Conservation (phyloP, 1,284 basidiomycete species). For the Ustilago cynodontis region DNA sequence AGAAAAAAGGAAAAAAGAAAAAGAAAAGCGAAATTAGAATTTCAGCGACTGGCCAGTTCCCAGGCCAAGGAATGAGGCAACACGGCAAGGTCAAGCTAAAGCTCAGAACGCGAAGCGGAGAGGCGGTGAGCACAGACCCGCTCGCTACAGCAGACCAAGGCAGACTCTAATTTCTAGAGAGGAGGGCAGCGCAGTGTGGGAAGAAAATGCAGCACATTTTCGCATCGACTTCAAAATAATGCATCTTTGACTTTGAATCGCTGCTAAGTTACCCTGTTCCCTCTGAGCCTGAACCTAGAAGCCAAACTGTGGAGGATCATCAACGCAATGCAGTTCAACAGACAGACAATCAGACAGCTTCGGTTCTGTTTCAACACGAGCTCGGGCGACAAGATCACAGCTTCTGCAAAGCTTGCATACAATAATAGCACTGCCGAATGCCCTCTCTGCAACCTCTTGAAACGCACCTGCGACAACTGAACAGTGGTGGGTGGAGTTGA, state of each 20-base stretch:
- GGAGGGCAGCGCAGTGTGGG: neutral
- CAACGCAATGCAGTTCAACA: neutral
- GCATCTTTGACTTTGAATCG: neutral
- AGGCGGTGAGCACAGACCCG: slow-evolving; percentile 5
- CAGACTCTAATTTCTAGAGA: slow-evolving; percentile 2
- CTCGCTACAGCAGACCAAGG: neutral
- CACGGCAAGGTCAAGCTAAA: too few species aligned
- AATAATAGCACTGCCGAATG: slow-evolving; percentile 2
- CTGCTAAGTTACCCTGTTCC: neutral
- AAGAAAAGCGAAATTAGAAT: neutral
- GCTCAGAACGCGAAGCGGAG: too few species aligned
- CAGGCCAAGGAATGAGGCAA: neutral
- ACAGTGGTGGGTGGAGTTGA: too few species aligned
- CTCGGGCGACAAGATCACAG: neutral
- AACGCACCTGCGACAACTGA: too few species aligned
- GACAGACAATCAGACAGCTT: neutral
- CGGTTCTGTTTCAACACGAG: neutral
- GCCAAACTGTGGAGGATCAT: neutral
- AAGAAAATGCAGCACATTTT: neutral
- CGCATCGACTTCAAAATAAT: neutral
- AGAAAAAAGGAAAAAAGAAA: neutral
- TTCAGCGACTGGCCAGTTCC: neutral
- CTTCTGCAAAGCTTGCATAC: slow-evolving; percentile 11
- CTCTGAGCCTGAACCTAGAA: slow-evolving; percentile 8
- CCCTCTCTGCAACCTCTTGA: too few species aligned